Evolutionary conservation across 495 filamentous ascomycete species (phyloP).

Genomic region (Penicillium robsamsonii): DNA sequence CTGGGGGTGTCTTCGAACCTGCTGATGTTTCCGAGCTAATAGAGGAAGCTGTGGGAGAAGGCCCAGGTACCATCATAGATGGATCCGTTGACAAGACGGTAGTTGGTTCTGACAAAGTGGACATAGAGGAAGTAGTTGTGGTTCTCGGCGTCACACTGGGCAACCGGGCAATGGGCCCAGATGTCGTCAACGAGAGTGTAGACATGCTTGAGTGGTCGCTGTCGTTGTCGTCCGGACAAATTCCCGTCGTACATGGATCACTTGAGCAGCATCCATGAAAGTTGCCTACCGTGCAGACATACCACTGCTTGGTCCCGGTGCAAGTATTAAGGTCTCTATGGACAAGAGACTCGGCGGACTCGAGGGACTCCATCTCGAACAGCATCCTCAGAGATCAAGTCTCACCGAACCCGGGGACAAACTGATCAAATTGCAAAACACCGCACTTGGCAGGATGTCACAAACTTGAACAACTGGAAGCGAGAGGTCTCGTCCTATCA

Average conservation of each 20-base stretch:
- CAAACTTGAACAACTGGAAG: not conserved
- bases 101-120: not conserved
- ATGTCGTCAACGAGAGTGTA: not conserved
- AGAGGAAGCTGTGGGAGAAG: not conserved
- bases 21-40: not conserved
- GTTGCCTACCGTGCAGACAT: constrained; percentile 29
- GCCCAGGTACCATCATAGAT: not conserved
- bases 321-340: constrained; percentile 20
- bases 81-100: not conserved
- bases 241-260: constrained; percentile 34
- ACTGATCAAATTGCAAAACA: not conserved
- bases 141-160: not conserved
- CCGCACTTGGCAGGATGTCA: not conserved
- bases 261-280: constrained; percentile 42
- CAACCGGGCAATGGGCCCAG: not conserved
- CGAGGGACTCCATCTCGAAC: constrained; percentile 6
- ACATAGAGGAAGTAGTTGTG: constrained; percentile 1
- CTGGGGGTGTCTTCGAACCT: constrained; percentile 5
- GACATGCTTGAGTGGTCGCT: not conserved
- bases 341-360: constrained; percentile 8
- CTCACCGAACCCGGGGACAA: not conserved
- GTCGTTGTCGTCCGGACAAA: constrained; percentile 32
- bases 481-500: not conserved
- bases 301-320: constrained; percentile 24
- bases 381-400: not conserved